Conservation (phyloP, 108 stramenopile species). For the Skeletonema marinoi region DNA sequence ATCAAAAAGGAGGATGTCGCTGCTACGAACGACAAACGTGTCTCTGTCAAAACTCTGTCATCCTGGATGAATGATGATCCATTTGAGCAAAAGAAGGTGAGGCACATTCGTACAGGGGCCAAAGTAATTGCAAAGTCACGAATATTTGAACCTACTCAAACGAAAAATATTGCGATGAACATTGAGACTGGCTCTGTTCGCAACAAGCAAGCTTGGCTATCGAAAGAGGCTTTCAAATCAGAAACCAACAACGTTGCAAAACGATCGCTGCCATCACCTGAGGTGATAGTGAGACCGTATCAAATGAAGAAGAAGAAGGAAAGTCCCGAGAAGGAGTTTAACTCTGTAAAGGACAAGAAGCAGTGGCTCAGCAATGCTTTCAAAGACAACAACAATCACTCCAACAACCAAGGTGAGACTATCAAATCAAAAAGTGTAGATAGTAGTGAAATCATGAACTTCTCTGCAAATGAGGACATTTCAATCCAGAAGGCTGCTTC, state of each 20-base stretch:
- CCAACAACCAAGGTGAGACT: slow-evolving; percentile 13
- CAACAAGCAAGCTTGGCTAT: slow-evolving; percentile 35
- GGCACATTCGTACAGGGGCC: slow-evolving; percentile 62
- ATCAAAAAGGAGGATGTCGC: slow-evolving; percentile 58
- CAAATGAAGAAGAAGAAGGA: slow-evolving; percentile 28
- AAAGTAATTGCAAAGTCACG: slow-evolving; percentile 77
- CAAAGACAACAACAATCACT: slow-evolving; percentile 26
- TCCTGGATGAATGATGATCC: slow-evolving; percentile 80
- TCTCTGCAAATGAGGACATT: neutral
- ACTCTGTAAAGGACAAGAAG: slow-evolving; percentile 72
- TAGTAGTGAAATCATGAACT: neutral
- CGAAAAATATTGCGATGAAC: slow-evolving; percentile 32
- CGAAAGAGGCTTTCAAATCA: slow-evolving; percentile 27
- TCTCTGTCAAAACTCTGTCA: slow-evolving; percentile 76
- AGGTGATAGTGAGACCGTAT: slow-evolving; percentile 4
- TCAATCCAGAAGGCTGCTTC: no score
- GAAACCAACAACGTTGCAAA: slow-evolving; percentile 7
- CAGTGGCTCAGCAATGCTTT: slow-evolving; percentile 73
- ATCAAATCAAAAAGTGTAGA: neutral
- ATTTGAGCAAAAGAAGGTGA: slow-evolving; percentile 61
- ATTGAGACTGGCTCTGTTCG: slow-evolving; percentile 31
- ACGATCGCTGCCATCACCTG: neutral
- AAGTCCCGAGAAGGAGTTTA: slow-evolving; percentile 13
- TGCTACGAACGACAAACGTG: slow-evolving; percentile 77
- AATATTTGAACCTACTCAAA: slow-evolving; percentile 49